Base-by-base conservation (phyloP, 306 rosid species). In the Sphenostylis stenocarpa region DNA sequence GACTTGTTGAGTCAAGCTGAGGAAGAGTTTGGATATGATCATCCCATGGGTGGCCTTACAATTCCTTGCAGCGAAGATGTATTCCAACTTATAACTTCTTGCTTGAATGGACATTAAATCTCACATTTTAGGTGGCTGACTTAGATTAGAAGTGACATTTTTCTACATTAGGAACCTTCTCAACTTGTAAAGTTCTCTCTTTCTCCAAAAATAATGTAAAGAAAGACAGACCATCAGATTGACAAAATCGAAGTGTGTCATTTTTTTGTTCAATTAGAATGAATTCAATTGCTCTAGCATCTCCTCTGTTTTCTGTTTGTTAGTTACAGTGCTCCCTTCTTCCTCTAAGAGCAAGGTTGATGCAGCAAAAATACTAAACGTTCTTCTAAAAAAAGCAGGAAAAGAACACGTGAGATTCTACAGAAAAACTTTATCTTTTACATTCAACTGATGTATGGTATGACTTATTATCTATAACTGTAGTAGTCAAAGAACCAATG, bases 1-100 rank as follows among this genome's bases (percentile, higher is more conserved):
- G 83, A 84, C 1, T 66, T 83, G 21, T 56, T 84, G 51, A 81
- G 16, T 23, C 45, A 63, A 24, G 80, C 83, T 0, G 78, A 79
- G 52, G 81, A 86, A 72, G 81, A 81, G 39, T 81, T 84, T 34
- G 83, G 88, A 29, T 86, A 75, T 84, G 84, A 81, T 34, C 90
- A 86, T 81, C 84, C 88, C 29, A 81, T 67, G 79, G 86, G 90
- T 9, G 86, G 86, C 31, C 85, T 86, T 36, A 81, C 83, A 26
- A 81, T 84, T 61, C 84, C 86, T 44, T 86, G 84, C 76, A n/a
- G 68, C 7, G 82, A 84, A 72, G 77, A 65, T 3, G 36, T 34
- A 3, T 80, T 80, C 66, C 33, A 56, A 47, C 19, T 19, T 10
- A 15, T 80, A 28, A 77, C 76, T 70, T 0, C 76, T 70, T 0